These are phyloP conservation scores for Phaeotremella fagi DNA, from an alignment of 768 basidiomycete genomes.

Conservation along the genomic window DNA sequence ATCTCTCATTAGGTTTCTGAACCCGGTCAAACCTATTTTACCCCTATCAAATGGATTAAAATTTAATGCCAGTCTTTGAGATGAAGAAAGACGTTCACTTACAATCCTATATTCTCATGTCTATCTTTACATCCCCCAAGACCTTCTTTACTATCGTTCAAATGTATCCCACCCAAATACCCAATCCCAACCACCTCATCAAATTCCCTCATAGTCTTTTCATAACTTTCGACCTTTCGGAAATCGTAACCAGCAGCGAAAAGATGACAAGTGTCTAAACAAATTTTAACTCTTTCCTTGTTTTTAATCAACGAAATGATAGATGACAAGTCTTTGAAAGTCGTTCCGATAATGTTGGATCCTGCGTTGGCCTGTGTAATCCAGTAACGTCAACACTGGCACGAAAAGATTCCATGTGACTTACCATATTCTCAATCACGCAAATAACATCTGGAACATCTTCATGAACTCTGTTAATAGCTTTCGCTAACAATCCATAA, in stretches of 20 bases:
- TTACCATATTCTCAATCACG: conserved; percentile 80
- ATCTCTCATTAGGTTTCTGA: conserved; percentile 65
- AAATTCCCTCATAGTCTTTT: conserved; percentile 65
- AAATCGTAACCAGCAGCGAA: conserved; percentile 82
- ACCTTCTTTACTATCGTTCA: conserved; percentile 73
- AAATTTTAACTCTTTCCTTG: conserved; percentile 71
- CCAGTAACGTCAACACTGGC: background rate
- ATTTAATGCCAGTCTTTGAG: background rate
- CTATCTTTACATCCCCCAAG: conserved; percentile 63
- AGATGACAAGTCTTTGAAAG: conserved; percentile 61
- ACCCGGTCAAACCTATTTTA: conserved; percentile 60
- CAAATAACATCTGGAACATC: conserved; percentile 58
- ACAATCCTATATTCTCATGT: conserved; percentile 82
- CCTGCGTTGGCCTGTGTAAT: conserved; percentile 64
- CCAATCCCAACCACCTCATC: conserved; percentile 63
- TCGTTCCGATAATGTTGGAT: conserved; percentile 66
- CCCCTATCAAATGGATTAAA: conserved; percentile 48
- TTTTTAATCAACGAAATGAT: conserved; percentile 70
- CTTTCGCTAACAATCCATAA: conserved; percentile 62
- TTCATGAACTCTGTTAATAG: conserved; percentile 68
- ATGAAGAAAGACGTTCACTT: conserved; percentile 39
- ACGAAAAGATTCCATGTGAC: conserved; percentile 6
- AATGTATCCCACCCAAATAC: conserved; percentile 76
- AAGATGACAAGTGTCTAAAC: conserved; percentile 81
- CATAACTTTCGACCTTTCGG: conserved; percentile 65